These are phyloP conservation scores for Botrytis elliptica DNA, from an alignment of 2,329 filamentous ascomycete species.

Conservation along the genomic window DNA sequence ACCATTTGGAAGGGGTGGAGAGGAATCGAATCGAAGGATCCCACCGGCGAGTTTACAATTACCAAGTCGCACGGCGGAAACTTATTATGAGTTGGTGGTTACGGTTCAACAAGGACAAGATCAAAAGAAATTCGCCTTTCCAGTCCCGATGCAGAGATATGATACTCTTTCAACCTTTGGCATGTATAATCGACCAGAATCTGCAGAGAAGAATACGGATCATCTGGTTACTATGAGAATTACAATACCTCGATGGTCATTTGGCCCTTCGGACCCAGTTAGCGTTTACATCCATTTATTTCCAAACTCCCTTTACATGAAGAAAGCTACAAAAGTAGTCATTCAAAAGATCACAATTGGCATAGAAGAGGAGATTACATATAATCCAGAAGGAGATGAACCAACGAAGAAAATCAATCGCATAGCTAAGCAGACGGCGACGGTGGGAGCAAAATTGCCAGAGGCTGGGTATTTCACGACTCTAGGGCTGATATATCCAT, in stretches of 20 bases:
- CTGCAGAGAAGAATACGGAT: constrained; percentile 80
- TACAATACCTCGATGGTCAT: constrained; percentile 92
- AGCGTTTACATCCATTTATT: constrained; percentile 93
- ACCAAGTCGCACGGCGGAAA: constrained; percentile 91
- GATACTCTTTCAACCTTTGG: constrained; percentile 97
- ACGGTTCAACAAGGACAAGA: constrained; percentile 89
- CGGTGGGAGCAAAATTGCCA: constrained; percentile 79
- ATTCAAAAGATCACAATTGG: constrained; percentile 91
- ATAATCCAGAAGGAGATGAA: constrained; percentile 95
- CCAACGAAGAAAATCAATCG: constrained; percentile 86
- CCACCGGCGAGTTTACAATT: constrained; percentile 90
- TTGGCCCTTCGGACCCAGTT: constrained; percentile 91
- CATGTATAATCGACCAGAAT: constrained; percentile 97
- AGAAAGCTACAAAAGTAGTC: constrained; percentile 85
- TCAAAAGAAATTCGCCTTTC: constrained; percentile 88
- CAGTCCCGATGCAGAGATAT: constrained; percentile 87
- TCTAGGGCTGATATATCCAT: constrained; percentile 84
- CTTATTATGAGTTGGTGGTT: constrained; percentile 94
- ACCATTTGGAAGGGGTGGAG: constrained; percentile 85
- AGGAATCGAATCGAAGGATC: constrained; percentile 85
- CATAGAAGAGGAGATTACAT: constrained; percentile 98
- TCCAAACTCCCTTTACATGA: constrained; percentile 88
- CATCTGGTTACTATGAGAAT: constrained; percentile 90
- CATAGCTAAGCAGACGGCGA: constrained; percentile 78
- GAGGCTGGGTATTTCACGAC: constrained; percentile 93